Evolutionary conservation across 2,329 filamentous ascomycete genomes (phyloP), one percentile per base, ranked within the genome.

Genomic region (Sporothrix pseudoabietina): DNA sequence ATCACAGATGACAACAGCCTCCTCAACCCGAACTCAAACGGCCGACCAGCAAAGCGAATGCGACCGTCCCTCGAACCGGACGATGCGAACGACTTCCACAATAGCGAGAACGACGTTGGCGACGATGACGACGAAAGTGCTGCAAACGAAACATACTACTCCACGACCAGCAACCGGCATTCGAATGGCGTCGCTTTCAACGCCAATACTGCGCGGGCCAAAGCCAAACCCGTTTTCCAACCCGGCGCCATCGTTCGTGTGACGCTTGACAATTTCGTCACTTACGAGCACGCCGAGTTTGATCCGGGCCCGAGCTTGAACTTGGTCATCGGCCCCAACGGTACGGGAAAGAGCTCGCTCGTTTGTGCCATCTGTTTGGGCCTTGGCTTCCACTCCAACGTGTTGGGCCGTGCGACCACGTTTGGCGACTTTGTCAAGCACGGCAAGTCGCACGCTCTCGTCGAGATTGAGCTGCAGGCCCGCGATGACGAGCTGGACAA

Each of bases 251-350:
- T 99, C 77, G 90, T 98, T 68, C 89, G 94, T 49, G 94, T 99
- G 66, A 91, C 90, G 77, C 87, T 98, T 61, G 88, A 87, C 68
- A 93, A 98, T 81, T 99, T 99, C 78, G 94, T 99, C 72, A 99
- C 96, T 0, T 99, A 99, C 82, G 94, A 93, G 69, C 90, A 91
- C 71, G 95, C 94, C 72, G 94, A 97, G 76, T 98, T 98, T 81
- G 89, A 91, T 74, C 94, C 94, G 14, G 96, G 96, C 0, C 95
- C 96, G 0, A 95, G 93, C 80, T 82, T 99, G 79, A 99, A 99
- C 80, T 98, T 99, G 95, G 91, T 99, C 71, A 97, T 99, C 77
- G 96, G 96, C 0, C 96, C 96, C n/a, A 99, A 99, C 79, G 96
- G 96, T 47, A 98, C 96, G 0, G 96, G 96, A 72, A 99, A 99